Base-by-base conservation (phyloP, 1,284 basidiomycete genomes). In the Ceratobasidium sp. region DNA sequence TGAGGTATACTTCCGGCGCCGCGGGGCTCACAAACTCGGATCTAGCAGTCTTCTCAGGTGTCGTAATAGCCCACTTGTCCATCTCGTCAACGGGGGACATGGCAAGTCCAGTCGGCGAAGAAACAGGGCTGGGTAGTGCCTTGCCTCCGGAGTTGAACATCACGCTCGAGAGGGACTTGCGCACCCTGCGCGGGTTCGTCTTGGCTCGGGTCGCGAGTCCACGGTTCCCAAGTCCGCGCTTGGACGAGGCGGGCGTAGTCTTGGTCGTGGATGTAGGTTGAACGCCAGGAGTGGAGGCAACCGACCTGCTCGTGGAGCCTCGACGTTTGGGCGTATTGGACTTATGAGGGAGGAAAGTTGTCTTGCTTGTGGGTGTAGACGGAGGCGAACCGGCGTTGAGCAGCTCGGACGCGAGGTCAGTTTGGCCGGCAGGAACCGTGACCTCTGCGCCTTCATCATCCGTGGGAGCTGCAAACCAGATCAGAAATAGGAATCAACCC, bases 181-280 rank as follows among this genome's bases (percentile, higher is more conserved):
- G 57, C 6, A 59, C 57, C 11, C 57, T 6, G 9, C 50, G 32
- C 16, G 64, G 64, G n/a, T 67, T 66, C 26, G 64, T 67, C 52
- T 67, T 67, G 50, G 64, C 50, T 1, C 64, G 64, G 23, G 16
- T 55, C 30, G 64, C 64, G 23, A 67, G 30, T 1, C 64, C 64
- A 18, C 64, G 64, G 26, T 55, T 55, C 5, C 64, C 64, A 11
- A 67, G 32, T 4, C 35, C 64, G 7, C 64, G 64, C n/a, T 67
- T 67, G 50, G 50, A 38, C 4, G 64, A 62, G n/a, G 43, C 38
- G 6, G 44, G 18, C 14, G 18, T 41, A 28, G 58, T 43, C 49
- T 13, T 43, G 23, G 2, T n/a, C 18, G 49, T 43, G 13, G 47
- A 32, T 4, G 32, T 21, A 13, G 38, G 14, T 23, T 38, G 11